Evolutionary conservation across 441 rosid species (phyloP).

Genomic region (Lagerstroemia fauriei): DNA sequence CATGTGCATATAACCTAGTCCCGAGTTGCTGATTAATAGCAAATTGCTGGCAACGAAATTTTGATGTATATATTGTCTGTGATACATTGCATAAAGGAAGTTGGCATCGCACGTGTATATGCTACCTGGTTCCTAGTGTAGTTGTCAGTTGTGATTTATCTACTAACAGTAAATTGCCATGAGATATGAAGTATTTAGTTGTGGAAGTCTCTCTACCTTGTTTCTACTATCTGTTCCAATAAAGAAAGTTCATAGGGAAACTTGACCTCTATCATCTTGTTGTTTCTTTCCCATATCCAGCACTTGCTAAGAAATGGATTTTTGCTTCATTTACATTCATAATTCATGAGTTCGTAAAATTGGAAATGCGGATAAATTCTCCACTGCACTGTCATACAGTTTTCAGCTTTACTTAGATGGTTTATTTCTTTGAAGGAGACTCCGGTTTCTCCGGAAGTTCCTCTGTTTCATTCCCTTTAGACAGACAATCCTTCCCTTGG

Average conservation of each 20-base stretch:
- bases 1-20: neutral
- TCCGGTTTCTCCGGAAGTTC: neutral
- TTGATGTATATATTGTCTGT: neutral
- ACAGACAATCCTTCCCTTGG: neutral
- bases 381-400: neutral
- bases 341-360: neutral
- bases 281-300: neutral
- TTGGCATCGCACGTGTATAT: neutral
- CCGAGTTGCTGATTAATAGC: neutral
- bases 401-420: neutral
- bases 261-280: neutral
- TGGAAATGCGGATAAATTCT: neutral
- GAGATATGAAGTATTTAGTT: neutral
- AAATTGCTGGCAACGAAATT: neutral
- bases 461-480: neutral
- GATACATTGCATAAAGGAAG: neutral
- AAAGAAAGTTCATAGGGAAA: neutral
- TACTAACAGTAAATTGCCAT: neutral
- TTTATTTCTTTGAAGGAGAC: neutral
- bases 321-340: neutral
- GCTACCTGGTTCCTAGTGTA: neutral
- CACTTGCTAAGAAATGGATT: neutral
- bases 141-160: neutral
- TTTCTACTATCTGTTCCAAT: neutral
- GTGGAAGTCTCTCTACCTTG: neutral